A percentile compares a stretch with the other conserved stretches of the same genome.
Conservation (phyloP, 2,329 filamentous ascomycete genomes). For the Epichloe hybrida region DNA sequence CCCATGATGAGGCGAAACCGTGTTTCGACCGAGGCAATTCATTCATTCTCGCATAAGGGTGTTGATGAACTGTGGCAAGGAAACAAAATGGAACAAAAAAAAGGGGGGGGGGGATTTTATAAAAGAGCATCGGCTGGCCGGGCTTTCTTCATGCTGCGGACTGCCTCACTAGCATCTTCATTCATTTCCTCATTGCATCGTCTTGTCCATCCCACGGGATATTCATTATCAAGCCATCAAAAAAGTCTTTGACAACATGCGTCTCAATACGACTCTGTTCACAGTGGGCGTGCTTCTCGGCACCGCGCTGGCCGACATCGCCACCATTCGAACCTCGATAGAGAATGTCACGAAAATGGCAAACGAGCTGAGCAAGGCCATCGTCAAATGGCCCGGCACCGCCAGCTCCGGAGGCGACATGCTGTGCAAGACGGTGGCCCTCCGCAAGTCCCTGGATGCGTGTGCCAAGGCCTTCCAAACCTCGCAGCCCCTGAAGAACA, state of each 20-base stretch:
- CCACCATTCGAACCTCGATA: not conserved
- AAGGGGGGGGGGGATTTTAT: too few relatives aligned
- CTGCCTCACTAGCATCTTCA: too few relatives aligned
- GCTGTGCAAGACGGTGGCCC: not conserved
- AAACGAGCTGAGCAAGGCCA: not conserved
- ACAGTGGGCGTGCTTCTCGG: not conserved
- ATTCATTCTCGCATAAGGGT: too few relatives aligned
- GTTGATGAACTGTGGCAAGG: too few relatives aligned
- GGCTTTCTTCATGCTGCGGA: too few relatives aligned
- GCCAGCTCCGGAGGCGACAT: not conserved
- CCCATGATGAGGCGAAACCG: not conserved
- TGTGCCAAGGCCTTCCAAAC: not conserved
- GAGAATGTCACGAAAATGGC: rapidly evolving
- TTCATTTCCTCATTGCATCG: too few relatives aligned
- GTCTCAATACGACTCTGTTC: not conserved
- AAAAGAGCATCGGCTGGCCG: too few relatives aligned
- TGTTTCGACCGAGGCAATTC: rapidly evolving
- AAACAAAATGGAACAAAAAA: too few relatives aligned
- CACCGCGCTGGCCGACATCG: not conserved
- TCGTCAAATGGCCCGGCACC: not conserved
- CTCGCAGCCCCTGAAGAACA: not conserved
- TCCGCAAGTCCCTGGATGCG: not conserved
- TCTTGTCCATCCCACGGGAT: too few relatives aligned
- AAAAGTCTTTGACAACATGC: not conserved
- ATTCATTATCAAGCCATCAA: too few relatives aligned